Conservation (phyloP, 306 rosid species). For the Mucuna pruriens region DNA sequence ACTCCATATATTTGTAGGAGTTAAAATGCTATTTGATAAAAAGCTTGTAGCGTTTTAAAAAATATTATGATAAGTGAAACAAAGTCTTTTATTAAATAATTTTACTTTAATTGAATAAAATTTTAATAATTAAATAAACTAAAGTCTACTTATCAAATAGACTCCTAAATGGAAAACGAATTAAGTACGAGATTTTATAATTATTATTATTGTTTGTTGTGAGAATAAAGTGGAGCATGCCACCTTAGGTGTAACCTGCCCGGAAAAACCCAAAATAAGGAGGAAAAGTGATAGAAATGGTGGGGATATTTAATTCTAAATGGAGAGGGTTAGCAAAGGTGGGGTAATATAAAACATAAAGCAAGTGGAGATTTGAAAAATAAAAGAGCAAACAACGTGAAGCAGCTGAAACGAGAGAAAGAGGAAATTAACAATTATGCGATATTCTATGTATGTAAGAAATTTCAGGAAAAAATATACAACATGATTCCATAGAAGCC, state of each 20-base stretch:
- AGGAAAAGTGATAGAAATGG: background rate
- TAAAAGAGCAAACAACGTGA: background rate
- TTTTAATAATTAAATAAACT: too few relatives aligned
- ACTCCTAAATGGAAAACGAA: background rate
- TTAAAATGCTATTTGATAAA: too few relatives aligned
- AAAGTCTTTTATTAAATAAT: too few relatives aligned
- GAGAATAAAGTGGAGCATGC: constrained; percentile 64
- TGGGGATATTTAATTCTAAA: constrained; percentile 2
- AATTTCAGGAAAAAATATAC: too few relatives aligned
- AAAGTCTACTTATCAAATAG: background rate
- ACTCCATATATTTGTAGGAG: too few relatives aligned
- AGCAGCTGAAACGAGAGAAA: background rate
- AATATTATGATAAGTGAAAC: background rate
- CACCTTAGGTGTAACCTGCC: constrained; percentile 54
- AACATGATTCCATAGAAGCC: too few relatives aligned
- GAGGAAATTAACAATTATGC: background rate
- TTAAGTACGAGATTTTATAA: background rate
- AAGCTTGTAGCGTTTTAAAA: too few relatives aligned
- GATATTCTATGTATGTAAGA: background rate
- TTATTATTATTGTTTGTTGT: constrained; percentile 32
- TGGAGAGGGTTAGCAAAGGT: constrained; percentile 27
- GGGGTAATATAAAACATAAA: constrained; percentile 11
- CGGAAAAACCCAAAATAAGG: constrained; percentile 33
- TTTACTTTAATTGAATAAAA: too few relatives aligned
- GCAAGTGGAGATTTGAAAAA: constrained; percentile 26